Conservation (phyloP, 257 asterid species). For the Solanum habrochaites region DNA sequence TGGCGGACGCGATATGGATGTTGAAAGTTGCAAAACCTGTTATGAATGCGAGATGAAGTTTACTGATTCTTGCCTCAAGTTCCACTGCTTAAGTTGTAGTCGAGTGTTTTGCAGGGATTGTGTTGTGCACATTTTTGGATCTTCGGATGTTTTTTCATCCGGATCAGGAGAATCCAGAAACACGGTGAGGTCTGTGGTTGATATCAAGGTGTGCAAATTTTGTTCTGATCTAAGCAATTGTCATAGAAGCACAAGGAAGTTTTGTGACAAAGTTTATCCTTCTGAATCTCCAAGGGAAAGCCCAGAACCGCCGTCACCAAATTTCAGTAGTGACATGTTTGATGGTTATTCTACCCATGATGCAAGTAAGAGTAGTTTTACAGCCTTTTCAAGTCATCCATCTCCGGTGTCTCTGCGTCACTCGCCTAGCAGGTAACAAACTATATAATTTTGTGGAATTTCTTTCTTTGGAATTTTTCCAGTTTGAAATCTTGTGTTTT, state of each 20-base stretch:
- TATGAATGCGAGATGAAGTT: conserved; percentile 34
- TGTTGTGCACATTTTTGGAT: conserved; percentile 20
- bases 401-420: conserved; percentile 35
- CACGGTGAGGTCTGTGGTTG: conserved; percentile 8
- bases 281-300: conserved; percentile 67
- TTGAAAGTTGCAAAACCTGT: conserved; percentile 18
- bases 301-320: conserved; percentile 75
- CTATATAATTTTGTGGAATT: background rate
- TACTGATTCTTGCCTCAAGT: conserved; percentile 24
- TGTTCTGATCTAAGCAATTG: conserved; percentile 30
- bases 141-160: conserved; percentile 16
- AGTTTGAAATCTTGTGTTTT: background rate
- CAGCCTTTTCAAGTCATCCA: conserved; percentile 28
- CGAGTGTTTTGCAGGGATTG: conserved; percentile 48
- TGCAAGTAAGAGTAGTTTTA: conserved; percentile 32
- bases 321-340: conserved; percentile 59
- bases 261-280: conserved; percentile 62
- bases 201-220: conserved; percentile 37
- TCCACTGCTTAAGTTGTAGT: conserved; percentile 56
- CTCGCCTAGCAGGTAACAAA: conserved; percentile 58
- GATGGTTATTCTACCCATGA: conserved; percentile 40
- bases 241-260: conserved; percentile 26
- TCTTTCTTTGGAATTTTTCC: background rate
- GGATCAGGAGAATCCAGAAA: conserved; percentile 12
- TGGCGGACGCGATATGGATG: conserved; percentile 30